These are phyloP conservation scores for Aspergillus pseudoviridinutans DNA, from an alignment of 2,329 filamentous ascomycete genomes.

Conservation along the genomic window DNA sequence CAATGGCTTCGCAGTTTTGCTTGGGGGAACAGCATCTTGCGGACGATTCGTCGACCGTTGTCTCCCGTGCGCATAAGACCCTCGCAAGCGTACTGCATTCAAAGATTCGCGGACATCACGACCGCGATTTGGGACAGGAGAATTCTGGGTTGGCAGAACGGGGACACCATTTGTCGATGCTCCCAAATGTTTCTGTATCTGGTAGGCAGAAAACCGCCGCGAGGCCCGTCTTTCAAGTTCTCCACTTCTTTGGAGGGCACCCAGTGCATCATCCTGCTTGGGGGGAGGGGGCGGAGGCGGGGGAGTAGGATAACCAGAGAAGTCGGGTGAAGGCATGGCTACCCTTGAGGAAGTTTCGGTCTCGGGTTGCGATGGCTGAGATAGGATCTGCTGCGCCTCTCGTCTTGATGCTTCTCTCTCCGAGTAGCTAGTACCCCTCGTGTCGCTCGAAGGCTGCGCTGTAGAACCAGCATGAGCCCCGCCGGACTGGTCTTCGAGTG, in stretches of 20 bases:
- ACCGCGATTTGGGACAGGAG: constrained; percentile 69
- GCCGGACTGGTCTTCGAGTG: constrained; percentile 30
- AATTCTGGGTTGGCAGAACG: constrained; percentile 61
- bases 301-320: constrained; percentile 57
- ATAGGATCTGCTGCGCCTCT: constrained; percentile 35
- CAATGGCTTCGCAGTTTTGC: constrained; percentile 43
- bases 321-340: constrained; percentile 22
- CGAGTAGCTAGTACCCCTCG: constrained; percentile 27
- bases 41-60: constrained; percentile 49
- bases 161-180: constrained; percentile 76
- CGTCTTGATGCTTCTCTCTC: constrained; percentile 39
- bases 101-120: constrained; percentile 74
- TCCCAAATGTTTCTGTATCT: constrained; percentile 91
- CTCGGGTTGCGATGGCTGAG: constrained; percentile 66
- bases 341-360: constrained; percentile 43
- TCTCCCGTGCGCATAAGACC: constrained; percentile 51
- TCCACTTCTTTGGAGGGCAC: constrained; percentile 84
- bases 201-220: constrained; percentile 89
- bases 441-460: constrained; percentile 18
- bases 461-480: constrained; percentile 28
- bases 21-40: constrained; percentile 58
- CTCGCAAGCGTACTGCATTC: constrained; percentile 62
- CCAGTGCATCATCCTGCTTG: constrained; percentile 82
- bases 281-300: constrained; percentile 77
- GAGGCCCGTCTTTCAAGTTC: constrained; percentile 91